Conservation (phyloP, 164 flowering plant genomes). For the Macadamia integrifolia region DNA sequence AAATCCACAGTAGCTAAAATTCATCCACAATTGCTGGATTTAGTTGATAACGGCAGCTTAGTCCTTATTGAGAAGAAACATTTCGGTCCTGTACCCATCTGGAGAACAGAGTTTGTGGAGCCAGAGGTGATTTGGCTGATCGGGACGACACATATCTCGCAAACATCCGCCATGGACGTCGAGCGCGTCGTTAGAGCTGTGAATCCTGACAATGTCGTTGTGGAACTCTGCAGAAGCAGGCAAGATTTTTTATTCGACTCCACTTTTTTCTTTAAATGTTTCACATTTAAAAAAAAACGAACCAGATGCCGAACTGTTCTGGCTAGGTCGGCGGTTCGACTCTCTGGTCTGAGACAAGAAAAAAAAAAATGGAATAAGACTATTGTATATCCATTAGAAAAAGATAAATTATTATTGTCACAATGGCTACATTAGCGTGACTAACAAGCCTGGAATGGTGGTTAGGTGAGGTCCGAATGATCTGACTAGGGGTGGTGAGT, state of each 20-base stretch:
- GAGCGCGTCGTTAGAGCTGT: conserved; percentile 65
- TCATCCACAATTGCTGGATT: conserved; percentile 66
- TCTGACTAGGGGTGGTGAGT: too few relatives aligned
- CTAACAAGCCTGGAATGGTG: too few relatives aligned
- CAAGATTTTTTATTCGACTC: conserved; percentile 15
- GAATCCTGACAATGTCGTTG: conserved; percentile 87
- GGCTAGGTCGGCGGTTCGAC: too few relatives aligned
- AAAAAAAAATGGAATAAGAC: too few relatives aligned
- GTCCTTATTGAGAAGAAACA: conserved; percentile 52
- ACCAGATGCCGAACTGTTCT: too few relatives aligned
- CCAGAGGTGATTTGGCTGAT: conserved; percentile 85
- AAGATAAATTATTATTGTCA: too few relatives aligned
- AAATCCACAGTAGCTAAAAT: conserved; percentile 29
- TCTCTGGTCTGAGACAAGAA: too few relatives aligned
- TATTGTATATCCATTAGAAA: too few relatives aligned
- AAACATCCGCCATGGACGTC: conserved; percentile 51
- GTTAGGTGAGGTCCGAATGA: too few relatives aligned
- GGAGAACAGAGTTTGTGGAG: conserved; percentile 81
- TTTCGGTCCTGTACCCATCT: conserved; percentile 79
- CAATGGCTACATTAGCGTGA: too few relatives aligned
- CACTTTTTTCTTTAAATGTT: too few relatives aligned
- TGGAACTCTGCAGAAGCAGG: conserved; percentile 98
- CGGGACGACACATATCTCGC: conserved; percentile 66
- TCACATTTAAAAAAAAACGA: too few relatives aligned
- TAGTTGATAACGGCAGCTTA: conserved; percentile 62